These are phyloP conservation scores for Aspergillus sojae DNA, from an alignment of 2,329 filamentous ascomycete genomes.

Conservation along the genomic window DNA sequence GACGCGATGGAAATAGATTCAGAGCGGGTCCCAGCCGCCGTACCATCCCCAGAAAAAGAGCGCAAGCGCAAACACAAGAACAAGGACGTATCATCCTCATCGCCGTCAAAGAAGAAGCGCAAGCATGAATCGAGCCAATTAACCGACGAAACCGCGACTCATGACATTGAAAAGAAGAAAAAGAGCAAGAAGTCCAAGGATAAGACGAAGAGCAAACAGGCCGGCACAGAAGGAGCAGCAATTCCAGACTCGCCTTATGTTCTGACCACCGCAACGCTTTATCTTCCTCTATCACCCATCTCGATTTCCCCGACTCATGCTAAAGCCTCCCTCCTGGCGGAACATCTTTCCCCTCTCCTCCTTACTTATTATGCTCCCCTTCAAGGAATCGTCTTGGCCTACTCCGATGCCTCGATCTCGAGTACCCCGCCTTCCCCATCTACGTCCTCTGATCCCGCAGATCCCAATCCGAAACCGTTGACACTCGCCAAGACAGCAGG, in stretches of 20 bases:
- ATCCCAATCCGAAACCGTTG: conserved; percentile 40
- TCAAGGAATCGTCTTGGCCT: conserved; percentile 60
- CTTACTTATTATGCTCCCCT: conserved; percentile 65
- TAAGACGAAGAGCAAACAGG: conserved; percentile 39
- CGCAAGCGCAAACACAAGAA: conserved; percentile 50
- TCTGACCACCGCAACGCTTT: conserved; percentile 76
- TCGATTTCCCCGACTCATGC: conserved; percentile 55
- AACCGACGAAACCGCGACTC: conserved; percentile 26
- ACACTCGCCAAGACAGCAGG: conserved; percentile 57
- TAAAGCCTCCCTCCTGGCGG: conserved; percentile 60
- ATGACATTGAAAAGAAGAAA: conserved; percentile 19
- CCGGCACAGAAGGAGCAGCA: conserved; percentile 15
- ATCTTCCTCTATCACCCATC: conserved; percentile 62
- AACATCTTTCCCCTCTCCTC: conserved; percentile 65
- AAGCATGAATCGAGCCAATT: conserved; percentile 36
- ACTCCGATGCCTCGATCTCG: conserved; percentile 49
- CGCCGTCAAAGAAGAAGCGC: conserved; percentile 44
- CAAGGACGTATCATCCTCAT: conserved; percentile 44
- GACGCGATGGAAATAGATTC: conserved; percentile 46
- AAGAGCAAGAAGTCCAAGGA: conserved; percentile 38
- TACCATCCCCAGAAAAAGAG: conserved; percentile 33
- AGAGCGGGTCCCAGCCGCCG: conserved; percentile 22
- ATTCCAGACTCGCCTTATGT: conserved; percentile 69
- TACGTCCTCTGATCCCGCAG: conserved; percentile 28
- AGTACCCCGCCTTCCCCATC: conserved; percentile 41